A percentile compares a stretch with the other conserved stretches of the same genome.
Evolutionary conservation across 805 yeast genomes (phyloP).

Genomic region (Suhomyces pyralidae): DNA sequence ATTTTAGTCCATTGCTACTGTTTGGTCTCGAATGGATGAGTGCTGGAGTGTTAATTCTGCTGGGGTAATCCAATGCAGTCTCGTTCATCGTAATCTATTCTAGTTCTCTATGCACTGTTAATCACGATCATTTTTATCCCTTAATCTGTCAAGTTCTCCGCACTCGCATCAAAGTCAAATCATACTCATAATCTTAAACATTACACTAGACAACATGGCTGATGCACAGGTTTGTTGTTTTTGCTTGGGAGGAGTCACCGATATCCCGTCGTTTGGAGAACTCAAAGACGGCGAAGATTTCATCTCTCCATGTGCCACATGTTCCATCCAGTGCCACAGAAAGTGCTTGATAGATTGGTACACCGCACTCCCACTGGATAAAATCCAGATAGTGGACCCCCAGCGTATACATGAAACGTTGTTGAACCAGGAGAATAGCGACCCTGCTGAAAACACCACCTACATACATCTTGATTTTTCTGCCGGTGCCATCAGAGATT

Average conservation of each 20-base stretch:
- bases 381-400: constrained; percentile 13
- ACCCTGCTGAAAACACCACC: not conserved
- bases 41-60: not conserved
- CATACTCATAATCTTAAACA: not conserved
- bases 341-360: constrained; percentile 43
- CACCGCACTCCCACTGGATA: constrained; percentile 30
- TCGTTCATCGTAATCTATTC: not conserved
- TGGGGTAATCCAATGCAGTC: too few relatives aligned
- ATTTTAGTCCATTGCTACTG: too few relatives aligned
- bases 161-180: not conserved
- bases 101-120: not conserved
- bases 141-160: not conserved
- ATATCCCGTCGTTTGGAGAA: constrained; percentile 39
- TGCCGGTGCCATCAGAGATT: not conserved
- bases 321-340: constrained; percentile 34
- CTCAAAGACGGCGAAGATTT: constrained; percentile 34
- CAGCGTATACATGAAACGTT: constrained; percentile 1
- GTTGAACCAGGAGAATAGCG: not conserved
- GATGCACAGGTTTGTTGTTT: constrained; percentile 17
- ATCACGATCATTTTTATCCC: not conserved
- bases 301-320: constrained; percentile 37
- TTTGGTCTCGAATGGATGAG: not conserved
- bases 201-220: constrained; percentile 6
- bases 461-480: constrained; percentile 1
- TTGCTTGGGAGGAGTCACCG: constrained; percentile 39